Evolutionary conservation across 306 rosid genomes (phyloP).

Genomic region (Dryas octopetala): DNA sequence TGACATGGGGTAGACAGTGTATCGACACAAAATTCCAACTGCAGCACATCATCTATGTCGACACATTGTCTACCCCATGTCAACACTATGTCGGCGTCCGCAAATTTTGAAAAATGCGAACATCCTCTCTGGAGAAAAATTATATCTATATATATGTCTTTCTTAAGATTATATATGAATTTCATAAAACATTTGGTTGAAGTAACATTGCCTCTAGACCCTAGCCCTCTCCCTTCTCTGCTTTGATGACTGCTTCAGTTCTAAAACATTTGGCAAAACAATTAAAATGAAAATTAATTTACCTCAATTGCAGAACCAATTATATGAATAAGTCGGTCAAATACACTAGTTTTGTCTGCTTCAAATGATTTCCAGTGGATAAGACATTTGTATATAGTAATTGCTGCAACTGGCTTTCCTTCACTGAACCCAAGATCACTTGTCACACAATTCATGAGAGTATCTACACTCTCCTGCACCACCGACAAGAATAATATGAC

Average conservation of each 20-base stretch:
- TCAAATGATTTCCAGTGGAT: conserved; percentile 88
- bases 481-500: conserved; percentile 23
- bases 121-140: no score
- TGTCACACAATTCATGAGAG: conserved; percentile 60
- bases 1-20: no score
- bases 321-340: conserved; percentile 75
- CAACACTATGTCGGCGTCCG: no score
- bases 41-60: no score
- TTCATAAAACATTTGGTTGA: neutral
- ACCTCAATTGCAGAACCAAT: conserved; percentile 93
- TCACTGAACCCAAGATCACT: conserved; percentile 73
- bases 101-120: no score
- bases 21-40: no score
- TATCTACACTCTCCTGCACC: conserved; percentile 75
- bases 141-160: neutral
- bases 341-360: conserved; percentile 89
- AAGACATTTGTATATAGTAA: conserved; percentile 75
- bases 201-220: neutral
- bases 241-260: neutral
- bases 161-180: neutral
- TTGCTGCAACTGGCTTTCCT: conserved; percentile 89
- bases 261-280: neutral
- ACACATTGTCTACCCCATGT: no score
- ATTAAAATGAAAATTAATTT: conserved; percentile 16
- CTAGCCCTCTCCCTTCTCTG: neutral